Evolutionary conservation across 441 rosid species (phyloP).

Genomic region (Euphorbia corollata): DNA sequence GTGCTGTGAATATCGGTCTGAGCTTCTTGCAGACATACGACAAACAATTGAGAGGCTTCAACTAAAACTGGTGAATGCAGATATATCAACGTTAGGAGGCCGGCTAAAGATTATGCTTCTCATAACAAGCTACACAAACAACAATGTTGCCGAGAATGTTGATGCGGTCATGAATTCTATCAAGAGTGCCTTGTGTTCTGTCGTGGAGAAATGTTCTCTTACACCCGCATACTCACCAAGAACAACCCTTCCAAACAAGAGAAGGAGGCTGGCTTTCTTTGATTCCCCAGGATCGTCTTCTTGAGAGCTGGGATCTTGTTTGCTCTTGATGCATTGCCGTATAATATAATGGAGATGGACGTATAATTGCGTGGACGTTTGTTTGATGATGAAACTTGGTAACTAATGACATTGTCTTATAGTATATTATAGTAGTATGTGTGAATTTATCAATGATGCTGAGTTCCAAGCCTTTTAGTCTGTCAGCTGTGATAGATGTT

Average conservation of each 20-base stretch:
- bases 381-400: background rate
- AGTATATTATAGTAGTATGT: too few relatives aligned
- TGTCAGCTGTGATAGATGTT: background rate
- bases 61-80: slow-evolving; percentile 33
- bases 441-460: background rate
- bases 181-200: slow-evolving; percentile 35
- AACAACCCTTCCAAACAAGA: slow-evolving; percentile 38
- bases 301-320: slow-evolving; percentile 20
- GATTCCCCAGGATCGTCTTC: slow-evolving; percentile 44
- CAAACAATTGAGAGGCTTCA: slow-evolving; percentile 42
- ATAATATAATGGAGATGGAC: slow-evolving; percentile 10
- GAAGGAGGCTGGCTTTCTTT: slow-evolving; percentile 33
- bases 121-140: slow-evolving; percentile 22
- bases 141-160: slow-evolving; percentile 14
- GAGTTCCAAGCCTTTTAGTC: background rate
- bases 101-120: slow-evolving; percentile 42
- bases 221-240: slow-evolving; percentile 38
- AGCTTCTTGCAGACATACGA: slow-evolving; percentile 39
- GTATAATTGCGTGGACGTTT: background rate
- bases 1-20: slow-evolving; percentile 49
- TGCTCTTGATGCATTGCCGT: background rate
- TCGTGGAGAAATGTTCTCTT: slow-evolving; percentile 37
- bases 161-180: slow-evolving; percentile 30
- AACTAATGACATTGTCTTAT: background rate
- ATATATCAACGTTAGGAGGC: slow-evolving; percentile 44